Conservation (phyloP, 116 monocot genomes). For the Dioscorea cayenensis region DNA sequence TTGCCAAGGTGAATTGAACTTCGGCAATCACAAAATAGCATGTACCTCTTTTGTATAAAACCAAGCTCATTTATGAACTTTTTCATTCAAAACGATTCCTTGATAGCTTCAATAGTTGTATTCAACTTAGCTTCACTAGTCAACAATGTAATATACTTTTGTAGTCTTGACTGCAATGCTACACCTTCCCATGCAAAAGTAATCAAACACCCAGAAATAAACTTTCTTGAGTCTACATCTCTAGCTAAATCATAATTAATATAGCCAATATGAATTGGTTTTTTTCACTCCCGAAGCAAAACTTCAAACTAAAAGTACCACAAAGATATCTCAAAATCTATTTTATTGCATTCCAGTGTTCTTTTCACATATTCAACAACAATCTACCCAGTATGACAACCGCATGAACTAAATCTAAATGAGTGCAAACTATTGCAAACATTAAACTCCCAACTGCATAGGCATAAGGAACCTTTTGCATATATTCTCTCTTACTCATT, state of each 20-base stretch:
- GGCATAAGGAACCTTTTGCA: slow-evolving; percentile 4
- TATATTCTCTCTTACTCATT: not conserved
- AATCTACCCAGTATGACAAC: not conserved
- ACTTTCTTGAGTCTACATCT: not conserved
- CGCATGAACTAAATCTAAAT: not conserved
- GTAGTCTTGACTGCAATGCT: not conserved
- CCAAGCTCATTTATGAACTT: not conserved
- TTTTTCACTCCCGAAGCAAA: slow-evolving; percentile 1
- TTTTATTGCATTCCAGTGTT: not conserved
- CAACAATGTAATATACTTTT: slow-evolving; percentile 1
- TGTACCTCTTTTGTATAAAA: not conserved
- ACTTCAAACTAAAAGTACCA: not conserved
- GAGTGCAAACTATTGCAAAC: not conserved
- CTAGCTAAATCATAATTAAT: not conserved
- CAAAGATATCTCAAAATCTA: slow-evolving; percentile 1
- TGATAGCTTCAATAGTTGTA: not conserved
- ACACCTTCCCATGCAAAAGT: not conserved
- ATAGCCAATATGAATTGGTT: not conserved
- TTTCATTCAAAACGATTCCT: not conserved
- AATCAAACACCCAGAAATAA: not conserved
- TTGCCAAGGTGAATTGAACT: slow-evolving; percentile 2
- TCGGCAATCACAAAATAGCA: not conserved
- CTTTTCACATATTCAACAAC: not conserved
- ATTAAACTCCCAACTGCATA: not conserved
- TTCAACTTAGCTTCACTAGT: not conserved